Evolutionary conservation across 2,329 filamentous ascomycete species (phyloP), one percentile per base, ranked within the genome.

Genomic region (Penicillium crustosum): DNA sequence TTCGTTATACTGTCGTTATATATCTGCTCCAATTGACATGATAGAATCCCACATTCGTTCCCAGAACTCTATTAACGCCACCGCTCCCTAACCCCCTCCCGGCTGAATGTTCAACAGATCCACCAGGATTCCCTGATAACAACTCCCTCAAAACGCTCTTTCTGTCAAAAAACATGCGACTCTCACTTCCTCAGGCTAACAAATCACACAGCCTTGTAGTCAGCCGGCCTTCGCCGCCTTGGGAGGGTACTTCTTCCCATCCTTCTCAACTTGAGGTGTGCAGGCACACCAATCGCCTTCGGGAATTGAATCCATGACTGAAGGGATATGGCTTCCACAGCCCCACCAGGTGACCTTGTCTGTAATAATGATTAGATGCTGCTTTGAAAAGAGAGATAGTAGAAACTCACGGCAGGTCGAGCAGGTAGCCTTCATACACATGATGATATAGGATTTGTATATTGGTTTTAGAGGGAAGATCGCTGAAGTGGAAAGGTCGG

Each of bases 371-470:
- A 48, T 57, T 69, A 39, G 7, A 4, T n/a, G 12, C 17, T 29
- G 31, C n/a, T 50, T 42, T 39, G 12, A 48, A 47, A 21, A 33
- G 4, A 17, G 8, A 21, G 31, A 43, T 41, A 44, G 31, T 43
- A 39, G 25, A 19, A 39, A 78, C 85, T 67, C 80, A 89, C 87
- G 78, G 78, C 87, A 90, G 51, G 78, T 82, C 61, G 76, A 75
- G 75, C 87, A 90, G 59, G 76, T 81, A 25, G 84, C 82, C 73
- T 84, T 84, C 74, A 81, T 86, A 73, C 87, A 90, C 87, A 90
- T 90, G 33, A 19, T 66, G 58, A n/a, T 13, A 39, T 33, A 35
- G n/a, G 39, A 35, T 49, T 44, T 42, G 31, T 47, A 23, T 25
- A 48, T 35, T 48, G 8, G 45, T n/a, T 48, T 48, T 45, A 42